phyloP scores from a whole-genome alignment of 2,329 filamentous ascomycete species.

The Pleoardoris graminearum region DNA sequence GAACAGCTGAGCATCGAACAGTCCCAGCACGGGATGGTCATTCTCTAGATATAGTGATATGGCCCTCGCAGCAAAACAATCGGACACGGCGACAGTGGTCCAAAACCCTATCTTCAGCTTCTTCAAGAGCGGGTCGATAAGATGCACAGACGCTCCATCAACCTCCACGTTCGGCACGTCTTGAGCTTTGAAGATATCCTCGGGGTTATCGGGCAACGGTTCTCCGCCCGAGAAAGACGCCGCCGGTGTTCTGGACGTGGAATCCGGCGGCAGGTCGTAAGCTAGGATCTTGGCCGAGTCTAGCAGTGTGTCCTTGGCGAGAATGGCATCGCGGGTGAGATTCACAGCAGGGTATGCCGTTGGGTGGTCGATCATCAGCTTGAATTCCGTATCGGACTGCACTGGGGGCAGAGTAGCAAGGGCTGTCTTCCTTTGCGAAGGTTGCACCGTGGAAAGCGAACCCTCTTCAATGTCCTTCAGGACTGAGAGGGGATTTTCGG shows the following conservation, averaged over 20 bases:
- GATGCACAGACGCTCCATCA: not conserved
- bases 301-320: not conserved
- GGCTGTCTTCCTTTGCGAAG: slow-evolving; percentile 1
- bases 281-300: not conserved
- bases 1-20: slow-evolving; percentile 12
- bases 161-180: not conserved
- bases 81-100: slow-evolving; percentile 5
- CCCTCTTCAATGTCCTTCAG: slow-evolving; percentile 3
- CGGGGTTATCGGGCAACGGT: not conserved
- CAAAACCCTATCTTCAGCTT: slow-evolving; percentile 11
- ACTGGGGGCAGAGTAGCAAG: not conserved
- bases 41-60: slow-evolving; percentile 9
- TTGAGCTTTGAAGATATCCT: not conserved
- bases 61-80: slow-evolving; percentile 6
- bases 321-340: not conserved
- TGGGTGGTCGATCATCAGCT: slow-evolving; percentile 4
- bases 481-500: slow-evolving; percentile 1
- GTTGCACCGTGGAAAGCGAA: not conserved
- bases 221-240: not conserved
- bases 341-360: slow-evolving; percentile 4
- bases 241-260: not conserved
- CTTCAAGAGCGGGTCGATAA: slow-evolving; percentile 4
- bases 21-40: slow-evolving; percentile 6
- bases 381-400: slow-evolving; percentile 1
- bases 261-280: not conserved